phyloP scores from a whole-genome alignment of 2,329 filamentous ascomycete species.

The Furcasterigmium furcatum region DNA sequence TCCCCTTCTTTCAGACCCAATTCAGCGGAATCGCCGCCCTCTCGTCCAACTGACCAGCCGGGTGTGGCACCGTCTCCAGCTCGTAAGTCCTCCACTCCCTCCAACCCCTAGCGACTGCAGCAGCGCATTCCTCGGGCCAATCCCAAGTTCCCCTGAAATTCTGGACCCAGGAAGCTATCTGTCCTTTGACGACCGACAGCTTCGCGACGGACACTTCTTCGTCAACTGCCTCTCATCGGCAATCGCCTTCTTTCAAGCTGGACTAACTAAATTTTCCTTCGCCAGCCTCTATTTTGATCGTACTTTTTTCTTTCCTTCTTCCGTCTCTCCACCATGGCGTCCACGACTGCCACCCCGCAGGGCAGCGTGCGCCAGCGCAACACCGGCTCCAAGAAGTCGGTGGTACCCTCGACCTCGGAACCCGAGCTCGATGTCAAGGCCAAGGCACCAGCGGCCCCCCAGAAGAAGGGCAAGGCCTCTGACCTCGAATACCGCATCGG shows the following conservation, averaged over 20 bases:
- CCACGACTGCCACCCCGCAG: conserved; percentile 41
- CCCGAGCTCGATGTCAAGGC: conserved; percentile 47
- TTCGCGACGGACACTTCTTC: not conserved
- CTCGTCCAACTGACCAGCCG: too few relatives aligned
- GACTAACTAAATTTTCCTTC: not conserved
- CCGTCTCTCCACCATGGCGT: conserved; percentile 32
- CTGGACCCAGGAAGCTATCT: conserved; percentile 3
- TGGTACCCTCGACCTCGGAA: conserved; percentile 27
- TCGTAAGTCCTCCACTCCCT: too few relatives aligned
- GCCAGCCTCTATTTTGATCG: conserved; percentile 3
- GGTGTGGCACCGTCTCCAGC: too few relatives aligned
- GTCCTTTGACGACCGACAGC: conserved; percentile 3
- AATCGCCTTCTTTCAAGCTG: not conserved
- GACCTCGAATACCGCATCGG: conserved; percentile 85
- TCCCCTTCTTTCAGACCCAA: too few relatives aligned
- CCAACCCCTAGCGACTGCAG: not conserved
- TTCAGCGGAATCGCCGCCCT: too few relatives aligned
- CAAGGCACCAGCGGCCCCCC: conserved; percentile 29
- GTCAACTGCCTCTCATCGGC: not conserved
- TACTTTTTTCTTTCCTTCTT: conserved; percentile 11
- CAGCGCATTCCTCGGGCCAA: not conserved
- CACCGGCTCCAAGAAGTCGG: conserved; percentile 47
- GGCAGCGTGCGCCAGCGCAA: conserved; percentile 59
- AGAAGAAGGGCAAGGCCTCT: conserved; percentile 36
- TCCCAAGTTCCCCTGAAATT: not conserved